A percentile compares a stretch with the other conserved stretches of the same genome.
These are phyloP conservation scores for Schizophyllum commune DNA, from an alignment of 1,284 basidiomycete genomes.

Conservation along the genomic window DNA sequence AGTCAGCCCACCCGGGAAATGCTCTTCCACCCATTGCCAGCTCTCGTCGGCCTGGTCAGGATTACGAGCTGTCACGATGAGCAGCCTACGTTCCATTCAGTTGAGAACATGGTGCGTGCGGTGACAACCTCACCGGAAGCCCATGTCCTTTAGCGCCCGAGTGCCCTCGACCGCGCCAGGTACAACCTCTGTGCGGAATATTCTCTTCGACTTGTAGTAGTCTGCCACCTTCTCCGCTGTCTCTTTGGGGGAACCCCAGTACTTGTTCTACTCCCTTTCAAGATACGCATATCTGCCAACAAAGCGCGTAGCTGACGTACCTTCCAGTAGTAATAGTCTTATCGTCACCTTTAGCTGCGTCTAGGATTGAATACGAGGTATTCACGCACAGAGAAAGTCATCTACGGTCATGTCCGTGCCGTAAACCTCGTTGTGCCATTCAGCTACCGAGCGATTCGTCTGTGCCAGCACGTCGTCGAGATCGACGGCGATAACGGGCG, in stretches of 20 bases:
- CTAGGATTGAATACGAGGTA: no score
- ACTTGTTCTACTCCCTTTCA: constrained; percentile 40
- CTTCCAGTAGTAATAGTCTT: constrained; percentile 66
- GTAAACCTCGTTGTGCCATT: constrained; percentile 69
- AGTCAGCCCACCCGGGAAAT: constrained; percentile 51
- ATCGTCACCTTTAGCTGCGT: background rate
- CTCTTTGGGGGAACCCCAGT: constrained; percentile 62
- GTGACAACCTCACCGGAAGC: constrained; percentile 29
- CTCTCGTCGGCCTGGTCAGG: constrained; percentile 51
- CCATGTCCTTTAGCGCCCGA: constrained; percentile 48
- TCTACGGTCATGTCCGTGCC: constrained; percentile 40
- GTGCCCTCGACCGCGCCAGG: constrained; percentile 60
- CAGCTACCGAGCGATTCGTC: constrained; percentile 58
- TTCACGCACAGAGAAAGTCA: constrained; percentile 57
- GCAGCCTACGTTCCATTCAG: constrained; percentile 33
- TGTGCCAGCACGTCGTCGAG: constrained; percentile 71
- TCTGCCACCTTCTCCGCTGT: constrained; percentile 52
- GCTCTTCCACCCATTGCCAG: constrained; percentile 57
- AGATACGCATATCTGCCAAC: no score
- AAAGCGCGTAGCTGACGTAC: constrained; percentile 18
- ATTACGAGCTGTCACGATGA: constrained; percentile 71
- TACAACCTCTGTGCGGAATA: constrained; percentile 48
- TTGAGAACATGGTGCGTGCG: background rate
- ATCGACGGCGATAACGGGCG: constrained; percentile 60
- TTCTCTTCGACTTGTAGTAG: constrained; percentile 49